Evolutionary conservation across 2,329 filamentous ascomycete species (phyloP).

Genomic region (Colletotrichum agaves): DNA sequence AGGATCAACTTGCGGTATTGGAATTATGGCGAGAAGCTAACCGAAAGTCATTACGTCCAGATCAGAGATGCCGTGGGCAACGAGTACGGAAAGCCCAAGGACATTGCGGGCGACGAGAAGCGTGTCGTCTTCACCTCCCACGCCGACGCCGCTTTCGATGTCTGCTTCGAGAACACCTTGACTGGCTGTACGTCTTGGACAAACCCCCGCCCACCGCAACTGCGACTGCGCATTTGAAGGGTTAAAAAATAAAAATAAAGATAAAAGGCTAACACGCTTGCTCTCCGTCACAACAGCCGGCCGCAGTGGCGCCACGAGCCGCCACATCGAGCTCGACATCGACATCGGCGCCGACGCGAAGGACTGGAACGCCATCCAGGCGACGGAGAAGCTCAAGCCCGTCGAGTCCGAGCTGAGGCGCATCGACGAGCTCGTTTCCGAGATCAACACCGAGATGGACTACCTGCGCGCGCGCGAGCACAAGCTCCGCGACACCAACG

Average conservation of each 20-base stretch:
- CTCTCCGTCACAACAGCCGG: slow-evolving; percentile 43
- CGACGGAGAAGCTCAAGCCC: slow-evolving; percentile 96
- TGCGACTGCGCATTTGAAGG: neutral
- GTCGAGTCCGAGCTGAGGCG: slow-evolving; percentile 93
- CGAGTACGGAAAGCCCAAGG: slow-evolving; percentile 91
- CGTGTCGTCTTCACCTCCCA: slow-evolving; percentile 94
- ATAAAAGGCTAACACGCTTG: slow-evolving; percentile 40
- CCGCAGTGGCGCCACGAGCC: slow-evolving; percentile 62
- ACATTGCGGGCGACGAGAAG: slow-evolving; percentile 92
- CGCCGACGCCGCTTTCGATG: slow-evolving; percentile 91
- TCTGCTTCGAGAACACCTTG: slow-evolving; percentile 92
- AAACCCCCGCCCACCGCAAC: neutral
- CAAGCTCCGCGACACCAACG: slow-evolving; percentile 97
- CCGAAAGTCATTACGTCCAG: slow-evolving; percentile 56
- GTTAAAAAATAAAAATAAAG: neutral
- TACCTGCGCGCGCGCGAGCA: slow-evolving; percentile 91
- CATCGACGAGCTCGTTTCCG: slow-evolving; percentile 88
- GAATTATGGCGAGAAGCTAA: slow-evolving; percentile 19
- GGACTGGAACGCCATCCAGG: slow-evolving; percentile 97
- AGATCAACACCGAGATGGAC: slow-evolving; percentile 95
- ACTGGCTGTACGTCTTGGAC: slow-evolving; percentile 68
- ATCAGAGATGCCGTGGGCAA: slow-evolving; percentile 96
- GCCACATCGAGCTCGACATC: slow-evolving; percentile 90
- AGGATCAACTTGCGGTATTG: no score
- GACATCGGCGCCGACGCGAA: slow-evolving; percentile 97